Evolutionary conservation across 2,329 filamentous ascomycete genomes (phyloP).

Genomic region (Aureobasidium mangrovei): DNA sequence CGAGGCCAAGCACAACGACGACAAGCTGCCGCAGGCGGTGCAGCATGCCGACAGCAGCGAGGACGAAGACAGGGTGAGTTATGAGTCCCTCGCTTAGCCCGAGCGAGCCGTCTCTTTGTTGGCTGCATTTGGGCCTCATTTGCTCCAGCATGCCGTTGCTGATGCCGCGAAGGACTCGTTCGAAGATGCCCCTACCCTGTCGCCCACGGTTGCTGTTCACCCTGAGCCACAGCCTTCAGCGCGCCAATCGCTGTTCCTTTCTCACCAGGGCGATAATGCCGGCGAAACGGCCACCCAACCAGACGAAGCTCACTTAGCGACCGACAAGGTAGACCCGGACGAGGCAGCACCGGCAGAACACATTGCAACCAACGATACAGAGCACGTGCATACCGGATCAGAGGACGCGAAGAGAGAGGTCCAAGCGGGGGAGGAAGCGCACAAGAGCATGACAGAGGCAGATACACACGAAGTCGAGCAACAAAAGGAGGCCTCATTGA

Average conservation of each 20-base stretch:
- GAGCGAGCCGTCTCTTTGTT: background rate
- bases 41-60: background rate
- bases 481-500: too few relatives aligned
- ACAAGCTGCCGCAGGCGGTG: background rate
- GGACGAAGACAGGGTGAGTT: conserved; percentile 13
- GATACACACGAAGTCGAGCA: conserved; percentile 37
- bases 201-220: conserved; percentile 20
- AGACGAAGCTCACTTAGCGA: conserved; percentile 17
- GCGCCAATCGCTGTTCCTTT: conserved; percentile 22
- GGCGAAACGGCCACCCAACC: too few relatives aligned
- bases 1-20: conserved; percentile 4
- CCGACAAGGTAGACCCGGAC: conserved; percentile 1
- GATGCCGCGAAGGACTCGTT: conserved; percentile 56
- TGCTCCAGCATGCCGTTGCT: background rate
- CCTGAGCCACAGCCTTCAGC: conserved; percentile 14
- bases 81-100: background rate
- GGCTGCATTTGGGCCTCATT: background rate
- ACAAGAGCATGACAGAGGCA: conserved; percentile 43
- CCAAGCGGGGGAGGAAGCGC: conserved; percentile 31
- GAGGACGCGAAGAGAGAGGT: conserved; percentile 22
- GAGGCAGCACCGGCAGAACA: background rate
- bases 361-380: conserved; percentile 4
- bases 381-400: conserved; percentile 22
- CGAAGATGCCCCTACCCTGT: conserved; percentile 67
- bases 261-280: conserved; percentile 20